These are phyloP conservation scores for Nakataea oryzae DNA, from an alignment of 2,329 filamentous ascomycete genomes.

Conservation along the genomic window DNA sequence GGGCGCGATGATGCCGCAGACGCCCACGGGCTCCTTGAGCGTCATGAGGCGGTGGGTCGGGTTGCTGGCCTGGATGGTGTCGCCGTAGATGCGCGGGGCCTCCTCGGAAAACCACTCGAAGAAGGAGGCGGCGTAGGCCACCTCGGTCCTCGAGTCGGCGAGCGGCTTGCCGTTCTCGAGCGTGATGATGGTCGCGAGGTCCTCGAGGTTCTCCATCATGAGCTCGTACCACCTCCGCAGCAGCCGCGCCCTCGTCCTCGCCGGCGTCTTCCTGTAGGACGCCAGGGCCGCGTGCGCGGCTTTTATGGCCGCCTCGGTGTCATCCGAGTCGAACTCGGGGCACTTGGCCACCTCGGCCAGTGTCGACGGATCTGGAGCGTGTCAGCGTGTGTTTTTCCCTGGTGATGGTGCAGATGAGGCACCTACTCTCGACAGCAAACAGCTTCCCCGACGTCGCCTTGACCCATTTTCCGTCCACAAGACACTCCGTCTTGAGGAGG, in stretches of 20 bases:
- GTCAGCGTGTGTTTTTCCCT: not conserved
- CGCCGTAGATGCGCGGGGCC: constrained; percentile 45
- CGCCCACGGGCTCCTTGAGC: constrained; percentile 55
- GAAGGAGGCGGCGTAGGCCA: constrained; percentile 47
- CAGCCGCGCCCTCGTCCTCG: constrained; percentile 27
- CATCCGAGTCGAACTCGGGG: constrained; percentile 38
- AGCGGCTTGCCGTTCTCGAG: constrained; percentile 63
- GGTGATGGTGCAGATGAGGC: not conserved
- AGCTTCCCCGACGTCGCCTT: constrained; percentile 3
- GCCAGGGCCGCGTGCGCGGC: constrained; percentile 31
- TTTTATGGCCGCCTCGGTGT: constrained; percentile 35
- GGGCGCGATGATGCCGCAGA: constrained; percentile 57
- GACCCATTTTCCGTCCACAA: constrained; percentile 7
- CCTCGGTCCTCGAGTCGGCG: constrained; percentile 49
- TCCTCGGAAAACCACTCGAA: constrained; percentile 55
- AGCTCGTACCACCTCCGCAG: constrained; percentile 59
- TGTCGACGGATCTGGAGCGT: constrained; percentile 29
- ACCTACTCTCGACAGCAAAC: constrained; percentile 6
- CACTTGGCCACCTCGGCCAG: constrained; percentile 35
- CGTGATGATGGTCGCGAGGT: constrained; percentile 49
- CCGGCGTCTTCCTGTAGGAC: constrained; percentile 42
- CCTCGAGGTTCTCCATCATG: constrained; percentile 55
- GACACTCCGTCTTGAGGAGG: constrained; percentile 6
- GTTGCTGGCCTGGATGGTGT: constrained; percentile 48
- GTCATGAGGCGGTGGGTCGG: constrained; percentile 52